Base-by-base conservation (phyloP, 768 basidiomycete species). In the Chiua virens region DNA sequence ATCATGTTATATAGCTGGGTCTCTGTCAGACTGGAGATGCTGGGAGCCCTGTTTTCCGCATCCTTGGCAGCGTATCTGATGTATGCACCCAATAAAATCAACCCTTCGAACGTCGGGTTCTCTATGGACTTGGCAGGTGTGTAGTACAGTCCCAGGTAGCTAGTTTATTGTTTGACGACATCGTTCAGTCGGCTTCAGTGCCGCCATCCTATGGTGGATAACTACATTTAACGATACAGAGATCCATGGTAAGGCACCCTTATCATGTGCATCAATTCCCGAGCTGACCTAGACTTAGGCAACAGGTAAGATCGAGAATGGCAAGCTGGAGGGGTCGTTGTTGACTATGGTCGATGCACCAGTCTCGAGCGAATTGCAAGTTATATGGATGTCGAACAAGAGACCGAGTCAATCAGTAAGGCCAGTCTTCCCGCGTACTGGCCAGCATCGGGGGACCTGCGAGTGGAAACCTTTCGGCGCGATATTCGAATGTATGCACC, bases 371-470 rank as follows among this genome's bases (percentile, higher is more conserved):
- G 75, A 11, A 71, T 77, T 50, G 63, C 72, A 40, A 71, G 71
- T 39, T 86, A 82, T 59, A 62, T 85, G n/a, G 60, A 71, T 28
- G 82, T 84, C 27, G 52, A 49, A 20, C 52, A 49, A 49, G 83
- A 85, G 34, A 79, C 82, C 45, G 83, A 86, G 60, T 73, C 75
- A 50, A 65, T n/a, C 50, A 60, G 10, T 76, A 45, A 44, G 37
- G 11, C 35, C 22, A 36, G 78, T 37, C 85, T 85, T 4, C 84
- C 86, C 3, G 84, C 85, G 1, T 75, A 82, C 52, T 87, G 86
- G 85, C 85, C 85, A 0, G 70, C 79, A 10, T 79, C 77, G 15
- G 85, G 85, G 9, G 69, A 75, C 23, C 70, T 87, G 32, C 63
- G 70, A 8, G 77, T 80, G 4, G 78, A 83, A 77, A 78, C 17